Evolutionary conservation across 2,329 filamentous ascomycete genomes (phyloP).

Genomic region (Aspergillus unguis): DNA sequence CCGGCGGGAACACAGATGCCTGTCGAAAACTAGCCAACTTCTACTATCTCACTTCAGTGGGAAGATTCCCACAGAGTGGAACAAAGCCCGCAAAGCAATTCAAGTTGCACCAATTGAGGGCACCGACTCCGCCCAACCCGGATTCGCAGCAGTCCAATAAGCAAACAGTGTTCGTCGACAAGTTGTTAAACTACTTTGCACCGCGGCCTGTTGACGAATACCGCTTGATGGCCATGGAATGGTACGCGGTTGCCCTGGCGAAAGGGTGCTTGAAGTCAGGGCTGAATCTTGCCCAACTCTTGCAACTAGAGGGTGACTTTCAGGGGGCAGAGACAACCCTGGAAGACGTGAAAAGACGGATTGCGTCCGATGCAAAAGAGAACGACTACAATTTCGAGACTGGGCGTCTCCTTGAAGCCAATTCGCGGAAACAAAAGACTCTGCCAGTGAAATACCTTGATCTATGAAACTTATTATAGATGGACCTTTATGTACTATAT

Average conservation of each 20-base stretch:
- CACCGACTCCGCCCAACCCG: not conserved
- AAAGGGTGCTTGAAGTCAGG: slow-evolving; percentile 21
- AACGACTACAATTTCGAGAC: not conserved
- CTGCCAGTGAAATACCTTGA: no score
- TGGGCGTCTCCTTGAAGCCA: no score
- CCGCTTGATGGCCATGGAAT: slow-evolving; percentile 29
- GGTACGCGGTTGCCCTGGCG: slow-evolving; percentile 31
- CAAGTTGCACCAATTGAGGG: not conserved
- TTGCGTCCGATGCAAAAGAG: no score
- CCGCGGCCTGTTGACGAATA: slow-evolving; percentile 23
- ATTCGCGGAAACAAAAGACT: no score
- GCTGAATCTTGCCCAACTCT: slow-evolving; percentile 29
- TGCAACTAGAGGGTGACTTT: slow-evolving; percentile 24
- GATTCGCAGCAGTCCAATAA: not conserved
- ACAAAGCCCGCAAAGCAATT: not conserved
- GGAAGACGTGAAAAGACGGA: not conserved
- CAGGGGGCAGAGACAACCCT: slow-evolving; percentile 9
- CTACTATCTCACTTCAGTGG: slow-evolving; percentile 33
- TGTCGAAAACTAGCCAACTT: slow-evolving; percentile 36
- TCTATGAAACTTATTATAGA: no score
- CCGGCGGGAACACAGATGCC: slow-evolving; percentile 25
- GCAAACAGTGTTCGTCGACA: not conserved
- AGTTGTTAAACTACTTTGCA: slow-evolving; percentile 15
- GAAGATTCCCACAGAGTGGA: slow-evolving; percentile 24
- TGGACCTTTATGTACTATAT: no score